These are phyloP conservation scores for Colletotrichum caudatum DNA, from an alignment of 2,329 filamentous ascomycete genomes.

Conservation along the genomic window DNA sequence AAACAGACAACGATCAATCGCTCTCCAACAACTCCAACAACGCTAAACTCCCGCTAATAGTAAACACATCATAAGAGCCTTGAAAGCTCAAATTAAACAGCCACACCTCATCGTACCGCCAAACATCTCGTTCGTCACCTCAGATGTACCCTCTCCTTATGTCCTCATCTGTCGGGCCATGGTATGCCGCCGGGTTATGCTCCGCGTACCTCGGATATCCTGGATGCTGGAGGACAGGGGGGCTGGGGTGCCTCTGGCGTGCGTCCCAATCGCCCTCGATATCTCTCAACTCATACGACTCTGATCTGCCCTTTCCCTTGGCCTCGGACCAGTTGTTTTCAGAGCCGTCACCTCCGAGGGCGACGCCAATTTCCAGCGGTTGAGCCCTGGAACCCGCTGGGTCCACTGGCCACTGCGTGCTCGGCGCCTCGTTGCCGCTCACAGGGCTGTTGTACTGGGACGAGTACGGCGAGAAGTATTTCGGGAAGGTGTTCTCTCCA, in stretches of 20 bases:
- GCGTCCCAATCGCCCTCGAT: conserved; percentile 54
- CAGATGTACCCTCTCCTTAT: conserved; percentile 20
- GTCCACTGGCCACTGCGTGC: conserved; percentile 54
- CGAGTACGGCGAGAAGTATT: conserved; percentile 70
- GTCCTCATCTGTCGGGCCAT: conserved; percentile 43
- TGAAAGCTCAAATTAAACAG: neutral
- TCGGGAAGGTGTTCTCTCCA: conserved; percentile 55
- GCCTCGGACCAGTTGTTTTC: conserved; percentile 46
- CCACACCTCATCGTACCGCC: neutral
- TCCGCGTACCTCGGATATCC: conserved; percentile 50
- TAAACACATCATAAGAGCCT: neutral
- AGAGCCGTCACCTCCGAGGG: conserved; percentile 55
- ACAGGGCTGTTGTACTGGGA: conserved; percentile 67
- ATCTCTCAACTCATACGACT: conserved; percentile 63
- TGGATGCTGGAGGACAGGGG: conserved; percentile 60
- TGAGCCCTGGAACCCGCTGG: conserved; percentile 29
- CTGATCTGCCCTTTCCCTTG: conserved; percentile 59
- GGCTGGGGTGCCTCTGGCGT: conserved; percentile 45
- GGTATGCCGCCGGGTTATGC: conserved; percentile 42
- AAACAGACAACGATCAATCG: conserved; percentile 3
- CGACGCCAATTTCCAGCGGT: conserved; percentile 55
- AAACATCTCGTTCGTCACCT: neutral
- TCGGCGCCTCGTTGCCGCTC: conserved; percentile 55
- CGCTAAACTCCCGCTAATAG: conserved; percentile 40
- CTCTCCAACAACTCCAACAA: conserved; percentile 14